Evolutionary conservation across 108 stramenopile genomes (phyloP), one percentile per base, ranked within the genome.

Genomic region (Aurantiochytrium sp.): DNA sequence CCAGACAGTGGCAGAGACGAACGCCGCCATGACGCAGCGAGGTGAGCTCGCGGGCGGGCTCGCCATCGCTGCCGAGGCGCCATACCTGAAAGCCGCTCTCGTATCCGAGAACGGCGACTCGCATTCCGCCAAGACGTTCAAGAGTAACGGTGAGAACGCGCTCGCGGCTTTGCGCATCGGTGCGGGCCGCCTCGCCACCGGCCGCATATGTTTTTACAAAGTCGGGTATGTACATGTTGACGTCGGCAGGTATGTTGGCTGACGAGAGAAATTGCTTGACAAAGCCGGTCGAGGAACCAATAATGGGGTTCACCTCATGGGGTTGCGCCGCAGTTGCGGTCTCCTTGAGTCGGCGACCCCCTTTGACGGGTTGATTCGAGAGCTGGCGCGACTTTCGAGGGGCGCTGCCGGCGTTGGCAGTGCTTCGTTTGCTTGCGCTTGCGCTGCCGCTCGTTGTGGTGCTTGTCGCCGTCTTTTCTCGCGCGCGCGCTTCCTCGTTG

Each of bases 131-230:
- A 18, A 53, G 76, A 18, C n/a, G 45, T 3, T 83, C 76, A 21
- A 83, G 76, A 8, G 76, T 16, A 1, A 53, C 51, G 28, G 43
- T 53, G 49, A 83, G n/a, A 16, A 83, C 51, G 49, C 25, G 19
- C 25, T 83, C 76, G 45, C 76, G 45, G 45, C 51, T 47, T 18
- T 53, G 51, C 8, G 76, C 76, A 18, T 83, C 76, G n/a, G 23
- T 16, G 3, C 51, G 76, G 45, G n/a, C 25, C 3, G 6, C 10
- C 76, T 53, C 51, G 45, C 49, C 45, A 6, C 49, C 76, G 49
- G 76, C 49, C 43, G 76, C 51, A 23, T 83, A 83, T 14, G 45
- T 83, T 53, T 83, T 83, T 23, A 83, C 76, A 83, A 83, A 83
- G 45, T 83, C 76, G 6, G 76, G 76, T 28, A 83, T 53, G 51